Percentiles rank a stretch among this genome's conserved stretches.
Conservation (phyloP, 306 rosid genomes). For the Rosa chinensis region DNA sequence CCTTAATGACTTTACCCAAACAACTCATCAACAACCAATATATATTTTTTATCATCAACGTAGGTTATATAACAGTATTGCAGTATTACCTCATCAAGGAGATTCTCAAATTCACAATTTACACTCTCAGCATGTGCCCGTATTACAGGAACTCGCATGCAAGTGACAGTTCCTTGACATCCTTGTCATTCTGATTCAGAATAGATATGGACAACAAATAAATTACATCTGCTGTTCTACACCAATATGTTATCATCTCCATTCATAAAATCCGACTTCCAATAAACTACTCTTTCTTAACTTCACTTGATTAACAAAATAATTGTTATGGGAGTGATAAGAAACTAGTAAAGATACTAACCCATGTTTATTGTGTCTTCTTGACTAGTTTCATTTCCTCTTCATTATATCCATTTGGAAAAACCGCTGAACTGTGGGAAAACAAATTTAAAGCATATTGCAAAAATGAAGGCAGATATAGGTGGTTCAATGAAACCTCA, state of each 20-base stretch:
- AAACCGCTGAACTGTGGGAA: constrained; percentile 84
- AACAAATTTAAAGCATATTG: constrained; percentile 97
- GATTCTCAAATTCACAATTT: constrained; percentile 86
- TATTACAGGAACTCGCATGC: constrained; percentile 96
- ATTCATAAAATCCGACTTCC: neutral
- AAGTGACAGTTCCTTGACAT: constrained; percentile 89
- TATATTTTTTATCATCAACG: neutral
- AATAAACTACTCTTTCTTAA: neutral
- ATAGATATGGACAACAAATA: constrained; percentile 3
- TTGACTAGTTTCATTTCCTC: constrained; percentile 98
- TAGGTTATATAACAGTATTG: neutral
- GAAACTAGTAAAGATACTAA: constrained; percentile 28
- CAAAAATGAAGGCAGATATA: constrained; percentile 33
- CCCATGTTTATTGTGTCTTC: constrained; percentile 97
- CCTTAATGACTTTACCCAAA: neutral
- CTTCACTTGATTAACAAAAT: neutral
- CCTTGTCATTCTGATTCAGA: constrained; percentile 83
- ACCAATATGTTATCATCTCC: constrained; percentile 1
- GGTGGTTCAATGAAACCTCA: constrained; percentile 11
- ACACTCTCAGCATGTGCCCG: constrained; percentile 97
- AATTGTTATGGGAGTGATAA: constrained; percentile 1
- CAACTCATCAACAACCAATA: neutral
- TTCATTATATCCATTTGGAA: constrained; percentile 91
- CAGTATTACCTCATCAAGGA: constrained; percentile 78
- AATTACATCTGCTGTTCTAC: neutral